Evolutionary conservation across 208 protist species (phyloP).

Genomic region (Porcisia hertigi): DNA sequence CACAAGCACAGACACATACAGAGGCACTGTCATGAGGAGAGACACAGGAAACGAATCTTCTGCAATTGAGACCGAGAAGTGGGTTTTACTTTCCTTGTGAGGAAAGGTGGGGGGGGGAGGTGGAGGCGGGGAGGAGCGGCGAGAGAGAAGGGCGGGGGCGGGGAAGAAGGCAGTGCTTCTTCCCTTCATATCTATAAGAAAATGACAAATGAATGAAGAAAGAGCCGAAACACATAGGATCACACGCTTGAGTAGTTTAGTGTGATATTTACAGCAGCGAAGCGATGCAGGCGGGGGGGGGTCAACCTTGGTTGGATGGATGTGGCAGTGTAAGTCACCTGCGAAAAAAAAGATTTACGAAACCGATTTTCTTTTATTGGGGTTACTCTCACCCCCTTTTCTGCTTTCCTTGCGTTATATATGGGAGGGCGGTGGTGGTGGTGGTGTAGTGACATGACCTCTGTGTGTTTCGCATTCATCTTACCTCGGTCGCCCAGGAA

Average conservation of each 20-base stretch:
- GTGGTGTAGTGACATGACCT: background rate
- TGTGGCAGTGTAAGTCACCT: background rate
- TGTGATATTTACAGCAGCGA: background rate
- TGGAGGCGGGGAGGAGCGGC: background rate
- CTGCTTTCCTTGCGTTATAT: background rate
- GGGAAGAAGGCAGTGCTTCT: background rate
- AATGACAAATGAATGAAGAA: background rate
- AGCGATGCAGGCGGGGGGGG: background rate
- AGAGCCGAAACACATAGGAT: conserved; percentile 4
- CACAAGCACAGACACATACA: conserved; percentile 5
- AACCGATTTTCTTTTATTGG: background rate
- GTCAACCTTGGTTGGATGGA: background rate
- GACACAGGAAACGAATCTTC: background rate
- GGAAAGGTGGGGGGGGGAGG: background rate
- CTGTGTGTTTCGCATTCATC: background rate
- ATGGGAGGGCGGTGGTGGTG: no score
- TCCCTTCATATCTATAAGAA: background rate
- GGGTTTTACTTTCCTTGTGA: background rate
- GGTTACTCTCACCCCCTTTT: background rate
- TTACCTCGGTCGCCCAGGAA: background rate
- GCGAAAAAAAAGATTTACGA: background rate
- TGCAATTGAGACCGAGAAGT: background rate
- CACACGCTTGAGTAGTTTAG: background rate
- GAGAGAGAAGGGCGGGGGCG: background rate
- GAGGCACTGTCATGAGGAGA: background rate